phyloP scores from a whole-genome alignment of 2,329 filamentous ascomycete genomes.

The Calonectria naviculata region DNA sequence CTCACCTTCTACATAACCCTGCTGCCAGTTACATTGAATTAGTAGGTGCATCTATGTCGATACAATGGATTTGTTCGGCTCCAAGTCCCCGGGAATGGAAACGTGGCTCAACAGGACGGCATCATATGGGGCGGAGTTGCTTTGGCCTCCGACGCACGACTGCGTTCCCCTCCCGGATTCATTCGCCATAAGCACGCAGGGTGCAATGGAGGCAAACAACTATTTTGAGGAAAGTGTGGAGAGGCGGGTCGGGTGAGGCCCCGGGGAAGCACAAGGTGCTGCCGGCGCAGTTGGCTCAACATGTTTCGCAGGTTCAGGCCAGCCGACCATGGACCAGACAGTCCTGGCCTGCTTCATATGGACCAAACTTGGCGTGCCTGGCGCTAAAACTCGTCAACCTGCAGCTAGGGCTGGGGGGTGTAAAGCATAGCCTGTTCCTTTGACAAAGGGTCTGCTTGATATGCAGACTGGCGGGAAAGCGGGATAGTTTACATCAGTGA shows the following conservation, averaged over 20 bases:
- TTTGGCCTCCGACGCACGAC: constrained; percentile 1
- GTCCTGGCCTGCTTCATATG: constrained; percentile 25
- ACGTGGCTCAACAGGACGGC: constrained; percentile 22
- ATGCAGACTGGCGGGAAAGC: constrained; percentile 21
- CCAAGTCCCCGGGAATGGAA: constrained; percentile 26
- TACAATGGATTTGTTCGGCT: constrained; percentile 17
- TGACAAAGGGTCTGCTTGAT: constrained; percentile 10
- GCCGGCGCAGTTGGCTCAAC: constrained; percentile 34
- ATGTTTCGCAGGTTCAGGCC: constrained; percentile 36
- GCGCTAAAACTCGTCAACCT: constrained; percentile 31
- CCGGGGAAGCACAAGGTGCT: constrained; percentile 38
- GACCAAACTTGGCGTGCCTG: constrained; percentile 32
- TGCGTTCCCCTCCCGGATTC: constrained; percentile 4
- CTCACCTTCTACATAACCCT: not conserved
- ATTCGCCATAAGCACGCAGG: constrained; percentile 14
- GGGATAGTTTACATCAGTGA: constrained; percentile 20
- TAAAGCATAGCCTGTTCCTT: constrained; percentile 11
- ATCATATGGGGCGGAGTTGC: constrained; percentile 7
- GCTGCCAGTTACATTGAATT: not conserved
- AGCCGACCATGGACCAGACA: constrained; percentile 23
- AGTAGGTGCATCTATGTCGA: not conserved
- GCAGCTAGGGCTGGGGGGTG: constrained; percentile 29
- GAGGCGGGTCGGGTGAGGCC: constrained; percentile 33
- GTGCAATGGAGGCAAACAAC: constrained; percentile 9
- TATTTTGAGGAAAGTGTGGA: constrained; percentile 25